Evolutionary conservation across 352 stramenopile species (phyloP), one percentile per base, ranked within the genome.

Genomic region (Phytopythium boreale): DNA sequence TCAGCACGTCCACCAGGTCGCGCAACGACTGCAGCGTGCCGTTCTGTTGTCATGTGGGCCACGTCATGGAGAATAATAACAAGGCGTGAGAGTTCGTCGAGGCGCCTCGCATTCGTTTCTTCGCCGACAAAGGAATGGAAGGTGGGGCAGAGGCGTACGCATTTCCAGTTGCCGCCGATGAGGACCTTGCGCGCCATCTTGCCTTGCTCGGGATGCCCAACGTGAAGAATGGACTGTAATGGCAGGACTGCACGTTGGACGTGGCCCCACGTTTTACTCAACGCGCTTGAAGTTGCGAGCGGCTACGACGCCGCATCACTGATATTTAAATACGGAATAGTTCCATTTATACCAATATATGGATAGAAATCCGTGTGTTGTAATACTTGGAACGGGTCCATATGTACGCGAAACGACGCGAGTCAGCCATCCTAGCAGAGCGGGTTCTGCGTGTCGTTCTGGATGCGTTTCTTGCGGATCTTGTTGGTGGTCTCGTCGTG

Each of bases 161-260:
- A 87, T 85, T 98, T 98, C 93, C 93, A 98, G 78, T 98, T 98
- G 64, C 93, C 93, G 43, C 86, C 89, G 68, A 98, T 97, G 68
- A 98, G 82, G 41, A 91, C 86, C 59, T 90, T 96, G 55, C 92
- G 80, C 67, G 66, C 12, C 77, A 85, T 85, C 15, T 9, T 22
- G 31, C 11, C 31, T 26, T 24, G n/a, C 26, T 27, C n/a, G 29
- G 19, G 24, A 2, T 52, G 39, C 43, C 20, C 61, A 41, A 56
- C 43, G 10, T 22, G 26, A 29, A 11, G 26, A 22, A 44, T 34
- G 29, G 3, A 39, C 6, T 10, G 34, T 39, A 39, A 2, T 2
- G 34, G 34, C 7, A n/a, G n/a, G n/a, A n/a, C 34, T 39, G 4
- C 34, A 39, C 34, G 34, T 14, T 39, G 34, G 34, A 39, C 17